Conservation (phyloP, 1,284 basidiomycete species). For the Cryptococcus floricola region DNA sequence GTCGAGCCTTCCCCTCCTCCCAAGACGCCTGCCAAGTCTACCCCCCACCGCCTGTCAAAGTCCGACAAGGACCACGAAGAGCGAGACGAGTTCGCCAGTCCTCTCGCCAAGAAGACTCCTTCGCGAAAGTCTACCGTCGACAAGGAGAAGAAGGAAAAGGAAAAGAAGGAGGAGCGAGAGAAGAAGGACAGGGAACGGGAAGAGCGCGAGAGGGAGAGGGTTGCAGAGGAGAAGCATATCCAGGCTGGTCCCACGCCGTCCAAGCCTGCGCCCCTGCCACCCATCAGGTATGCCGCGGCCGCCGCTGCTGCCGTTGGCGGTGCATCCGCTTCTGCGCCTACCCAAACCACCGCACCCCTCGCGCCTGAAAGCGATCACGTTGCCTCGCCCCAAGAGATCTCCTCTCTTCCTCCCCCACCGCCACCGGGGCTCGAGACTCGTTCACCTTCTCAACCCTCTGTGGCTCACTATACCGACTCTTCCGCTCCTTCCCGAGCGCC, state of each 20-base stretch:
- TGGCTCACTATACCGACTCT: not conserved
- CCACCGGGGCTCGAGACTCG: conserved; percentile 52
- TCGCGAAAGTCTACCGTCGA: conserved; percentile 31
- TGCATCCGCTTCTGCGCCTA: conserved; percentile 30
- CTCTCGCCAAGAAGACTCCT: conserved; percentile 33
- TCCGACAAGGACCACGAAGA: not conserved
- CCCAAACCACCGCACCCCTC: conserved; percentile 15
- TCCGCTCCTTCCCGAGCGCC: not conserved
- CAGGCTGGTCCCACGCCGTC: conserved; percentile 36
- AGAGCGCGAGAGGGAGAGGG: conserved; percentile 7
- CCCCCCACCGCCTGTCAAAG: conserved; percentile 6
- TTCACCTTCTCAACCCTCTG: not conserved
- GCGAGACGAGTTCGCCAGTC: conserved; percentile 32
- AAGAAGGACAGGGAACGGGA: not conserved
- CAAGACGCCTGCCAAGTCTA: conserved; percentile 41
- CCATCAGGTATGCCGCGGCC: conserved; percentile 83
- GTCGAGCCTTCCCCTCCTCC: conserved; percentile 5
- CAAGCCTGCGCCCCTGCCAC: conserved; percentile 57
- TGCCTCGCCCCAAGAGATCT: conserved; percentile 7
- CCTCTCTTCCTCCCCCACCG: conserved; percentile 35
- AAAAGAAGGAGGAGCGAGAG: not conserved
- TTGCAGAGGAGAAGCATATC: conserved; percentile 5
- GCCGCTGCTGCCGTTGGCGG: conserved; percentile 73
- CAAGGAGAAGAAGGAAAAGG: conserved; percentile 1
- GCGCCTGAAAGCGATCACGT: conserved; percentile 54